These are phyloP conservation scores for Rauvolfia tetraphylla DNA, from an alignment of 257 asterid genomes.

Conservation along the genomic window DNA sequence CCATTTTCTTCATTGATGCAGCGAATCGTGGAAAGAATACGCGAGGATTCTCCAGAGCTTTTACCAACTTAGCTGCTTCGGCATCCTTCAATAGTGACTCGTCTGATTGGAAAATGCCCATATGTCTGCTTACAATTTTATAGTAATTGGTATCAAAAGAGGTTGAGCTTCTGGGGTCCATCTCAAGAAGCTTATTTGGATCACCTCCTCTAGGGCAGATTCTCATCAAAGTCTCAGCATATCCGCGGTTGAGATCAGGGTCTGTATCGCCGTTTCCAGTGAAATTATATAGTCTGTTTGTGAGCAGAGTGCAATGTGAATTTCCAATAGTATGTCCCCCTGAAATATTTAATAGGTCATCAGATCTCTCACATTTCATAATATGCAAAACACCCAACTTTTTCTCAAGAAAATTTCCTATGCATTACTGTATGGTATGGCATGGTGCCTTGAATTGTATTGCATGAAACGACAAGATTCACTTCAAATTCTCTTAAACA, in stretches of 20 bases:
- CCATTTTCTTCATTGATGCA: slow-evolving; percentile 45
- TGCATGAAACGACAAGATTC: not conserved
- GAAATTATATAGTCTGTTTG: slow-evolving; percentile 48
- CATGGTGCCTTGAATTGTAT: not conserved
- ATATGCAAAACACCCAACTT: not conserved
- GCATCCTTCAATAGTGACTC: slow-evolving; percentile 37
- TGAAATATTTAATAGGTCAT: slow-evolving; percentile 8
- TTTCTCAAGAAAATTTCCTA: not conserved
- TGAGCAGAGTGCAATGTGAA: slow-evolving; percentile 35
- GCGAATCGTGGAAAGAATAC: slow-evolving; percentile 24
- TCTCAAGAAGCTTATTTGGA: slow-evolving; percentile 30
- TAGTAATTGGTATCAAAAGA: slow-evolving; percentile 35
- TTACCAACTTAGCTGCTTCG: slow-evolving; percentile 20
- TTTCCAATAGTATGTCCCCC: slow-evolving; percentile 55
- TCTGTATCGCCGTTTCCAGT: slow-evolving; percentile 42
- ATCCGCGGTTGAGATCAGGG: slow-evolving; percentile 37
- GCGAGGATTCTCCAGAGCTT: slow-evolving; percentile 22
- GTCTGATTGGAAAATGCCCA: slow-evolving; percentile 41
- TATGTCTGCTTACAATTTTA: slow-evolving; percentile 18
- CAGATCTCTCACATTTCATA: not conserved
- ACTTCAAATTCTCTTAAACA: not conserved
- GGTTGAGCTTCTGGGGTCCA: slow-evolving; percentile 41
- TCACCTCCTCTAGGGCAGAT: slow-evolving; percentile 37
- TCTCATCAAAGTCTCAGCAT: slow-evolving; percentile 32
- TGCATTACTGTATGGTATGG: not conserved